Conservation (phyloP, 805 yeast species). For the Suhomyces vadensis region DNA sequence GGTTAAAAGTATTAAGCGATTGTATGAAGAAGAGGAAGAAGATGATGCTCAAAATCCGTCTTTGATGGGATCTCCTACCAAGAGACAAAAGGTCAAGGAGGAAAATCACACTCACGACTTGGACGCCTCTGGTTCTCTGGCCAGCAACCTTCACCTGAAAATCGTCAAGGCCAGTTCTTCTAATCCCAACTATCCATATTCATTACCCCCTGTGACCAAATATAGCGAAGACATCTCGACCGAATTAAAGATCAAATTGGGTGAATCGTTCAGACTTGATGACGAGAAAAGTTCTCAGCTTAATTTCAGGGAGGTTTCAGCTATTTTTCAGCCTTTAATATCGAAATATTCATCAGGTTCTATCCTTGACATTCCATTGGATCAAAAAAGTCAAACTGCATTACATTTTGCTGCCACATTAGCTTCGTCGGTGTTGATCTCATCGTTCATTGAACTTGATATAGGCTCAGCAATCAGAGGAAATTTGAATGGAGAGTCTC, state of each 20-base stretch:
- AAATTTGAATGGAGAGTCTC: constrained; percentile 38
- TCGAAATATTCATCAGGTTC: constrained; percentile 14
- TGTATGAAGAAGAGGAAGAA: constrained; percentile 25
- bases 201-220: constrained; percentile 48
- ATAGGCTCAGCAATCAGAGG: constrained; percentile 43
- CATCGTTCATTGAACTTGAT: constrained; percentile 34
- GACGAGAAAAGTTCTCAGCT: constrained; percentile 19
- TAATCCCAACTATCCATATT: constrained; percentile 48
- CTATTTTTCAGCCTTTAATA: constrained; percentile 24
- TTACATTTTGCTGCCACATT: constrained; percentile 45
- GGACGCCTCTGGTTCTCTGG: background rate
- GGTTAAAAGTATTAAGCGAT: constrained; percentile 26
- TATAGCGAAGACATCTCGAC: constrained; percentile 31
- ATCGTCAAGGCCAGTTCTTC: constrained; percentile 3
- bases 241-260: constrained; percentile 33
- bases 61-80: constrained; percentile 37
- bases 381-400: constrained; percentile 41
- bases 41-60: constrained; percentile 19
- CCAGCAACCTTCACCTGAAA: background rate
- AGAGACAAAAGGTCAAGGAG: constrained; percentile 28
- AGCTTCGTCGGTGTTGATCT: constrained; percentile 37
- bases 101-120: background rate
- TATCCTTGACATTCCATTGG: constrained; percentile 37
- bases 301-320: constrained; percentile 23
- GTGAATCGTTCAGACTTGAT: constrained; percentile 39